Base-by-base conservation (phyloP, 2,329 filamentous ascomycete genomes). In the Aspergillus aculeatus region DNA sequence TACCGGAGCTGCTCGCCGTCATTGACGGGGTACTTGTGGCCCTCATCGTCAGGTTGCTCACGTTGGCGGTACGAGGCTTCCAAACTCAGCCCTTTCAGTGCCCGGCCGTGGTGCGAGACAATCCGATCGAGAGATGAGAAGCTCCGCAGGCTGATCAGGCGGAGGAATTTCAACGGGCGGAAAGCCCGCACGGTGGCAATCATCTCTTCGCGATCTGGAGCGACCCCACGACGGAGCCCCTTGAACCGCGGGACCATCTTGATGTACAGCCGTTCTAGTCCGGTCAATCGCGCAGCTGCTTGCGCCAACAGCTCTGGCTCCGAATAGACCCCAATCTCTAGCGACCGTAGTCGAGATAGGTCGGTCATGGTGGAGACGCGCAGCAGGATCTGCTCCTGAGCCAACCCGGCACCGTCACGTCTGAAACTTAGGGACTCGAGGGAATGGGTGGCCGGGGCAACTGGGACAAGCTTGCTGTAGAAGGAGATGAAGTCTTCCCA, bases 51-150 rank as follows among this genome's bases (percentile, higher is more conserved):
- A 5, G 52, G 23, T n/a, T 31, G 5, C 4, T 48, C 14, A 5
- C 3, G 16, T 24, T 29, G 35, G 23, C 5, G 16, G 5, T 23
- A 26, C 2, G 21, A 38, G 9, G 35, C 7, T 10, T 52, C 53
- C 2, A 63, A 6, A 7, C 52, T 58, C 5, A 63, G 31, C 0
- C 61, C 56, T 2, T 32, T n/a, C 2, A 63, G 31, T 4, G 47
- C 32, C 26, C 26, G 26, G 12, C 53, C 32, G 9, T 63, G 61
- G 3, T 35, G 14, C 47, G 47, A 50, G 16, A 59, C 14, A n/a
- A 63, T 51, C 1, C 31, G 19, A 9, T 49, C 19, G 4, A 63
- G 16, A 2, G 54, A 51, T 1, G 35, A 10, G 1, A 58, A 32
- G 14, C 19, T 23, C 5, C 44, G 38, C 2, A 63, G 31, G 4